Evolutionary conservation across 805 yeast species (phyloP).

Genomic region (Nakazawaea populi): DNA sequence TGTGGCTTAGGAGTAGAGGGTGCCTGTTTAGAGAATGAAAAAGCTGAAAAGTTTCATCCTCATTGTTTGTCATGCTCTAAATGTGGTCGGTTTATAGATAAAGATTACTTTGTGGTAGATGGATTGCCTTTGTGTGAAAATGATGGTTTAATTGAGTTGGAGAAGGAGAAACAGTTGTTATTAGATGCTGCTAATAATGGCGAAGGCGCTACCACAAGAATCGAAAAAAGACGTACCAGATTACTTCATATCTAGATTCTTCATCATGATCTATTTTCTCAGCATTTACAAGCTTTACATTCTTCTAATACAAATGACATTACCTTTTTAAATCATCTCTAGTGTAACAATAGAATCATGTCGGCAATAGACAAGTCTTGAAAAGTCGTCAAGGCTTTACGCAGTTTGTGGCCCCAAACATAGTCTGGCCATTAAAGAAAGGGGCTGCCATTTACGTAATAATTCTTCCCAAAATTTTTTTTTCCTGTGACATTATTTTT

Average conservation of each 20-base stretch:
- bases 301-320: too few species aligned
- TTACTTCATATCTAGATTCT: conserved; percentile 19
- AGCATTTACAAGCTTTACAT: too few species aligned
- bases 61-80: conserved; percentile 63
- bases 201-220: conserved; percentile 10
- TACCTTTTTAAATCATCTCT: too few species aligned
- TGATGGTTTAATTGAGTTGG: conserved; percentile 22
- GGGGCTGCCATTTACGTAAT: too few species aligned
- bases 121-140: conserved; percentile 47
- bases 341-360: too few species aligned
- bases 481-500: too few species aligned
- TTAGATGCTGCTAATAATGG: not conserved
- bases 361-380: too few species aligned
- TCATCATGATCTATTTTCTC: not conserved
- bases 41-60: conserved; percentile 66
- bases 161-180: conserved; percentile 8
- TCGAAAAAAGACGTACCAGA: conserved; percentile 27
- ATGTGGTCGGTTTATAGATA: conserved; percentile 45
- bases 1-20: conserved; percentile 86
- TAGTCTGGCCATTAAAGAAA: too few species aligned
- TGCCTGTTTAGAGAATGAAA: conserved; percentile 75
- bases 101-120: conserved; percentile 51
- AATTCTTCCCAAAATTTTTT: too few species aligned
- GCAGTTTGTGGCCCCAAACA: too few species aligned
- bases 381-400: too few species aligned